Percentiles rank a stretch among this genome's conserved stretches.
These are phyloP conservation scores for Zhuliangozyma blackwelliae DNA, from an alignment of 1,139 yeast genomes.

Conservation along the genomic window DNA sequence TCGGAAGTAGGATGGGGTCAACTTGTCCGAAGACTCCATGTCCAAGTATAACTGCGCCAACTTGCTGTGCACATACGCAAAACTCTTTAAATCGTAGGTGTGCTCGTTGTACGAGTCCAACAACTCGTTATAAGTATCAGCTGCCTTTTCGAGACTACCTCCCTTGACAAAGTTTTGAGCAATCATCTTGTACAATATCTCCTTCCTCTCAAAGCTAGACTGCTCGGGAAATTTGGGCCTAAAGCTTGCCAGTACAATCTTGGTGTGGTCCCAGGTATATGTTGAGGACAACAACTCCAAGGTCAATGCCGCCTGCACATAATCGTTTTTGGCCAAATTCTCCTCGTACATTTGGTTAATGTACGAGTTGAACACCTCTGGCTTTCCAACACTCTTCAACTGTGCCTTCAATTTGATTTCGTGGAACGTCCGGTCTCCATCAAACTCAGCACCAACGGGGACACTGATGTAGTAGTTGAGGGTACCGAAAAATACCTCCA, in stretches of 20 bases:
- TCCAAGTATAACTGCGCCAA: slow-evolving; percentile 65
- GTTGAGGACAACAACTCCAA: slow-evolving; percentile 75
- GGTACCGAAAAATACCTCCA: slow-evolving; percentile 61
- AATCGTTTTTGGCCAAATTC: slow-evolving; percentile 57
- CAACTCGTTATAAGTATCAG: slow-evolving; percentile 72
- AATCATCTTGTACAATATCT: slow-evolving; percentile 63
- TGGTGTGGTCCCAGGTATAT: slow-evolving; percentile 69
- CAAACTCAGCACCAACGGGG: slow-evolving; percentile 80
- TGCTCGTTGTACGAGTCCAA: slow-evolving; percentile 69
- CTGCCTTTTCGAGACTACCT: slow-evolving; percentile 70
- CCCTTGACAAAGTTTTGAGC: slow-evolving; percentile 73
- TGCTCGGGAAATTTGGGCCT: slow-evolving; percentile 77
- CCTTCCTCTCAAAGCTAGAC: slow-evolving; percentile 78
- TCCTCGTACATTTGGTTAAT: slow-evolving; percentile 71
- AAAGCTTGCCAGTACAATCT: slow-evolving; percentile 50
- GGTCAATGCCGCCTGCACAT: slow-evolving; percentile 79
- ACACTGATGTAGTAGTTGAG: slow-evolving; percentile 67
- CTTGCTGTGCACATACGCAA: slow-evolving; percentile 68
- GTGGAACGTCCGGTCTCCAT: slow-evolving; percentile 82
- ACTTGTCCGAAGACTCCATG: slow-evolving; percentile 67
- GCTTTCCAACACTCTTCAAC: slow-evolving; percentile 73
- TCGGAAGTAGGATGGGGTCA: slow-evolving; percentile 74
- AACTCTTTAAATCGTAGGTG: slow-evolving; percentile 72
- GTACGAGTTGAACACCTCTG: slow-evolving; percentile 75
- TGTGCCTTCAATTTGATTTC: slow-evolving; percentile 73